Evolutionary conservation across 129 eudicot species (phyloP).

Genomic region (Smallanthus sonchifolius): DNA sequence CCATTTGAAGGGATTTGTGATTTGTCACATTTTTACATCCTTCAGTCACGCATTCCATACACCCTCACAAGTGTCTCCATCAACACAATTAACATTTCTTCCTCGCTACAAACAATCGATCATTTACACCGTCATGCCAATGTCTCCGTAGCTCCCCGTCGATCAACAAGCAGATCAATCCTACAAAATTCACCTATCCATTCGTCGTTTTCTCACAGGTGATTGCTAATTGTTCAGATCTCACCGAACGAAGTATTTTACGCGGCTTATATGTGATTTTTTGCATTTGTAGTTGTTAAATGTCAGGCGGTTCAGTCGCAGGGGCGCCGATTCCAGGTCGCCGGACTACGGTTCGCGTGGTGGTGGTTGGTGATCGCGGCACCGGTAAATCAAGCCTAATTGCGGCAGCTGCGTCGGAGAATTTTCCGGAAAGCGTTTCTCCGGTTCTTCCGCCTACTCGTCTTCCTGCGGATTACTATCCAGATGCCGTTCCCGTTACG

Average conservation of each 20-base stretch:
- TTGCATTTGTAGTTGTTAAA: conserved; percentile 25
- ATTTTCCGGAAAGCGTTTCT: conserved; percentile 56
- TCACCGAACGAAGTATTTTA: background rate
- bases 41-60: background rate
- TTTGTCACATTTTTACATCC: too few species aligned
- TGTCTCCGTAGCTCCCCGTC: background rate
- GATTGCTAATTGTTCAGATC: conserved; percentile 15
- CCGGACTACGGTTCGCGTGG: conserved; percentile 77
- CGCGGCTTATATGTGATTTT: background rate
- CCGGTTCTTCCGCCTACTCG: conserved; percentile 93
- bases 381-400: conserved; percentile 94
- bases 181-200: conserved; percentile 8
- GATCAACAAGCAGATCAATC: conserved; percentile 1
- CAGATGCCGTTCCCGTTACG: conserved; percentile 76
- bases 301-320: conserved; percentile 44
- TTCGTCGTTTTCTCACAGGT: conserved; percentile 17
- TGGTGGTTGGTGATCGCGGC: conserved; percentile 87
- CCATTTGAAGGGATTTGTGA: background rate
- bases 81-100: background rate
- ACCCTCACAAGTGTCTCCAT: background rate
- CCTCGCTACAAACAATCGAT: background rate
- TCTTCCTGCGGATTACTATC: conserved; percentile 83
- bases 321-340: conserved; percentile 37
- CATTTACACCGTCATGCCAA: background rate
- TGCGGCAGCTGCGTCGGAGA: conserved; percentile 76